Evolutionary conservation across 192 early-diverging fungal genomes (phyloP).

Genomic region (Paraglomus brasilianum): DNA sequence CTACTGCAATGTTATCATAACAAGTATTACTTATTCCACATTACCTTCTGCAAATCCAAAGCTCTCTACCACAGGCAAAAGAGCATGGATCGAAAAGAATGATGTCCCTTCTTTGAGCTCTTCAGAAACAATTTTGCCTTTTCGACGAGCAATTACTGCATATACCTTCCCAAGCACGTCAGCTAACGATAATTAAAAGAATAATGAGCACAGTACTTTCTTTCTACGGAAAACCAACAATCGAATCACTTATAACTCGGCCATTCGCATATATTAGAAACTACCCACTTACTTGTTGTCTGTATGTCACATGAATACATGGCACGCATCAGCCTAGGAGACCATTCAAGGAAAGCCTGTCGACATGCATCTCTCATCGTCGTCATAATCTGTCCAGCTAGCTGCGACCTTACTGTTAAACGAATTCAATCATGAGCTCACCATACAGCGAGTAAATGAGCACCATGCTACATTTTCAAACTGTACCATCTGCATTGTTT

Average conservation of each 20-base stretch:
- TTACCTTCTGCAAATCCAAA: constrained; percentile 98
- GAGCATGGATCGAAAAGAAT: constrained; percentile 85
- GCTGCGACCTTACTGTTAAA: constrained; percentile 36
- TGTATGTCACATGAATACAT: constrained; percentile 98
- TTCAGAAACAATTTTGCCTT: constrained; percentile 91
- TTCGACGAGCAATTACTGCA: constrained; percentile 84
- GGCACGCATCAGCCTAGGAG: constrained; percentile 90
- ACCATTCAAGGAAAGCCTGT: constrained; percentile 88
- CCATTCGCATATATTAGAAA: no score
- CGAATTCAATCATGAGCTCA: constrained; percentile 17
- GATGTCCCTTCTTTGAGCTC: constrained; percentile 98
- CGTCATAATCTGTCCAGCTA: constrained; percentile 88
- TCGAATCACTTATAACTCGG: not conserved
- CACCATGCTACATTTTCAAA: not conserved
- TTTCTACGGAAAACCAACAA: not conserved
- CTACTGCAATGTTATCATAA: not conserved
- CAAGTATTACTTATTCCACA: not conserved
- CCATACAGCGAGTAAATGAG: not conserved
- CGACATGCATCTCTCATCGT: constrained; percentile 80
- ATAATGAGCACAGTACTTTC: not conserved
- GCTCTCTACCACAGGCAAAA: constrained; percentile 92
- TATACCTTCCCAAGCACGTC: constrained; percentile 96
- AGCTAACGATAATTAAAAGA: constrained; percentile 39
- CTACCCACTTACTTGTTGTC: constrained; percentile 60
- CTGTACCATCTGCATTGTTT: constrained; percentile 26